Conservation (phyloP, 2,329 filamentous ascomycete genomes). For the Coniochaeta pulveracea region DNA sequence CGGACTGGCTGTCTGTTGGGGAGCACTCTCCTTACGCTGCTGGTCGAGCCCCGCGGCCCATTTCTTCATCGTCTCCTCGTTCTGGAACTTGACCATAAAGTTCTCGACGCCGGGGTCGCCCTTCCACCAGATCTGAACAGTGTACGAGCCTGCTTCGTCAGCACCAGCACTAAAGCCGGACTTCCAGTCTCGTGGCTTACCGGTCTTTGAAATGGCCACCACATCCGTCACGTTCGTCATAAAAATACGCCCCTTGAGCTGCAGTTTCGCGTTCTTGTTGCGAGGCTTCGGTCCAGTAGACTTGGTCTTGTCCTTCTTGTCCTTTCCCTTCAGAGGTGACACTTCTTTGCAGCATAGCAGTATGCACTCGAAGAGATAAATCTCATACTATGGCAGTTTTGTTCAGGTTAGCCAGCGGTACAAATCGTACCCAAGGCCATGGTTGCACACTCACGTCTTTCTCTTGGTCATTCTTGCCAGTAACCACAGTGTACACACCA, state of each 20-base stretch:
- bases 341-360: constrained; percentile 95
- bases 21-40: constrained; percentile 55
- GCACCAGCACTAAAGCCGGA: constrained; percentile 9
- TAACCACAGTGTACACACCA: constrained; percentile 85
- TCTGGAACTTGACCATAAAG: constrained; percentile 86
- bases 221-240: constrained; percentile 98
- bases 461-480: constrained; percentile 79
- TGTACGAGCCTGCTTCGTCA: constrained; percentile 64
- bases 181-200: too few species aligned
- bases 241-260: constrained; percentile 94
- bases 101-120: constrained; percentile 92
- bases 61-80: constrained; percentile 87
- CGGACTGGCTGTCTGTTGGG: constrained; percentile 32
- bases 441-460: constrained; percentile 58
- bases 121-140: constrained; percentile 97
- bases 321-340: constrained; percentile 70
- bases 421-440: neutral
- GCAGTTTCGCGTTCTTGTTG: constrained; percentile 68
- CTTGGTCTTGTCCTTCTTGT: constrained; percentile 58
- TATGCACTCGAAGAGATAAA: constrained; percentile 94
- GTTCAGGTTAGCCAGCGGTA: constrained; percentile 10
- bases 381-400: constrained; percentile 63
- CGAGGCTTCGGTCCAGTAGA: constrained; percentile 43
- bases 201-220: constrained; percentile 76
- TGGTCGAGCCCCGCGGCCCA: constrained; percentile 74